Percentiles rank a stretch among this genome's conserved stretches.
phyloP scores from a whole-genome alignment of 164 flowering plant genomes.

The Saururus chinensis region DNA sequence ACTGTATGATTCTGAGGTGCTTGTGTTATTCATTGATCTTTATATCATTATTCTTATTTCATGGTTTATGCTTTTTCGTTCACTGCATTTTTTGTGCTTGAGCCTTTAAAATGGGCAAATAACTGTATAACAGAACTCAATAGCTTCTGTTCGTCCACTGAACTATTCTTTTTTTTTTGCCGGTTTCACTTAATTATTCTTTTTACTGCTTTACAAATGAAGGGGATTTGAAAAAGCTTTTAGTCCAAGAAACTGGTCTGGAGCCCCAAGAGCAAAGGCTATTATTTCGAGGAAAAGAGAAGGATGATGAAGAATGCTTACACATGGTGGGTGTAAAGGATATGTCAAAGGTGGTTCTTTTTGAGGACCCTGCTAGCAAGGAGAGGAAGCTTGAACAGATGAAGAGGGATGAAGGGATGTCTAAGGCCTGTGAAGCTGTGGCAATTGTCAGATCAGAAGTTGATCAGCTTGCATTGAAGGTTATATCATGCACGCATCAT shows the following conservation, averaged over 20 bases:
- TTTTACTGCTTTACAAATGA: not conserved
- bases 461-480: conserved; percentile 60
- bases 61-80: too few species aligned
- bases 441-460: conserved; percentile 48
- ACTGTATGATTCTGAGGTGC: too few species aligned
- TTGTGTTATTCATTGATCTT: too few species aligned
- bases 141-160: not conserved
- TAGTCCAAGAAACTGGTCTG: conserved; percentile 39
- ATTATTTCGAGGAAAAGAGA: conserved; percentile 53
- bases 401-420: conserved; percentile 19
- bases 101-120: too few species aligned
- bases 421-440: conserved; percentile 44
- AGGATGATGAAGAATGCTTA: conserved; percentile 36
- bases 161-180: not conserved
- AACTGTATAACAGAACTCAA: too few species aligned
- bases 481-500: conserved; percentile 7
- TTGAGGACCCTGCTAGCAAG: conserved; percentile 37
- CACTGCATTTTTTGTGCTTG: too few species aligned
- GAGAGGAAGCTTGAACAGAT: conserved; percentile 25
- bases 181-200: not conserved
- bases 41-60: too few species aligned
- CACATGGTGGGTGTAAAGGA: conserved; percentile 46
- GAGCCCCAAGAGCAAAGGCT: conserved; percentile 40
- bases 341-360: conserved; percentile 37
- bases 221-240: conserved; percentile 48